Evolutionary conservation across 768 basidiomycete genomes (phyloP).

Genomic region (Macrolepiota albuminosa): DNA sequence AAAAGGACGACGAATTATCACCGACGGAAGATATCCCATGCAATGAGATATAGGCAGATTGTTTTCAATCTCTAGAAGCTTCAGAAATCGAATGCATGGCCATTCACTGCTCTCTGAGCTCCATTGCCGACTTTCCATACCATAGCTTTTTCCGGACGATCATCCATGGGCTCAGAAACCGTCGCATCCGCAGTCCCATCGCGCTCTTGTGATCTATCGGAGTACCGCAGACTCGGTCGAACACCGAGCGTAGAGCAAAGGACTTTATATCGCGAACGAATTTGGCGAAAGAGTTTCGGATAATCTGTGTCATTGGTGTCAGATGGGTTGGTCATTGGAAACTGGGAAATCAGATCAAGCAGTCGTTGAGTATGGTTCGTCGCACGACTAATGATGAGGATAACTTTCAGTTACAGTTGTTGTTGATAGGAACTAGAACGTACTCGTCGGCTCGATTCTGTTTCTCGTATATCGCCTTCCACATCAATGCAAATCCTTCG

Average conservation of each 20-base stretch:
- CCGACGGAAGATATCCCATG: background rate
- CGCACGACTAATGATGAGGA: constrained; percentile 39
- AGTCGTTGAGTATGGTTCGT: constrained; percentile 63
- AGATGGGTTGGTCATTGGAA: constrained; percentile 76
- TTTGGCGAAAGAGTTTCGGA: constrained; percentile 71
- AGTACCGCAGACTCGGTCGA: constrained; percentile 35
- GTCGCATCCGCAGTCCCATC: constrained; percentile 11
- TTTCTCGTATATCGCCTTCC: constrained; percentile 48
- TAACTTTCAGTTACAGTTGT: background rate
- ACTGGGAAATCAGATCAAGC: constrained; percentile 64
- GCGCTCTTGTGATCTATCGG: constrained; percentile 21
- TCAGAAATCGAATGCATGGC: constrained; percentile 14
- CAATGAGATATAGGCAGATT: background rate
- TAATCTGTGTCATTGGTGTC: constrained; percentile 56
- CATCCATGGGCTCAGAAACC: constrained; percentile 5
- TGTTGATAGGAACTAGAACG: constrained; percentile 16
- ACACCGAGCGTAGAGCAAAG: constrained; percentile 83
- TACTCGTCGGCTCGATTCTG: constrained; percentile 45
- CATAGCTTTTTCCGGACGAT: background rate
- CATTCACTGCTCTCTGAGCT: constrained; percentile 1
- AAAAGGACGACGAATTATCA: background rate
- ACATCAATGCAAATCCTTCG: constrained; percentile 76
- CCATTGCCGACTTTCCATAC: constrained; percentile 12
- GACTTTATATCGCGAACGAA: constrained; percentile 82
- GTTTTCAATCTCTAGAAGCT: background rate